Base-by-base conservation (phyloP, 192 early-diverging fungal genomes). In the Rhizophlyctis rosea region DNA sequence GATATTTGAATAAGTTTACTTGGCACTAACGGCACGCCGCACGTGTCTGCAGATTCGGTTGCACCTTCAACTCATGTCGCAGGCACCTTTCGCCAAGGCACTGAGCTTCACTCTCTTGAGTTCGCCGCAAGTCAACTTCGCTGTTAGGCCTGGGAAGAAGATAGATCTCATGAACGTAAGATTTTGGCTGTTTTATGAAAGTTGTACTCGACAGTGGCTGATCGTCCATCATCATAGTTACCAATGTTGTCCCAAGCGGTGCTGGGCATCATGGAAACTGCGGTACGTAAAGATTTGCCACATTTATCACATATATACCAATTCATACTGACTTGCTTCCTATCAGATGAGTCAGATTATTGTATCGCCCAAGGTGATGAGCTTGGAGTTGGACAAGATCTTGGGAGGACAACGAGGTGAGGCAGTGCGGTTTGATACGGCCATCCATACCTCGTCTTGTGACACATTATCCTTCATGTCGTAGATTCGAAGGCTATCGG, bases 131-230 rank as follows among this genome's bases (percentile, higher is more conserved):
- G 25, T 69, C 25, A 34, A 61, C 31, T 69, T 69, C 50, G 55
- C 67, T 2, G 31, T 63, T 35, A n/a, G 53, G 32, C 67, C 67
- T 3, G 28, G 62, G 54, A 69, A 69, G 53, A 13, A 62, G n/a
- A 60, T 50, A 5, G 62, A 69, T 39, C 16, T 69, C 5, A 69
- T 69, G 67, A 69, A 63, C 48, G 25, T 67, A 39, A 14, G 39
- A 13, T 44, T n/a, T n/a, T n/a, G n/a, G n/a, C n/a, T n/a, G n/a
- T n/a, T n/a, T n/a, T n/a, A n/a, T n/a, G n/a, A n/a, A n/a, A n/a
- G n/a, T n/a, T n/a, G n/a, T n/a, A n/a, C n/a, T n/a, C n/a, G n/a
- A n/a, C n/a, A n/a, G 47, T 1, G 47, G 47, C 47, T 48, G 47
- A 48, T 48, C 47, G 18, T 48, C 23, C 23, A 1, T n/a, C 47